Base-by-base conservation (phyloP, 345 rosid genomes). In the Pistacia integerrima region DNA sequence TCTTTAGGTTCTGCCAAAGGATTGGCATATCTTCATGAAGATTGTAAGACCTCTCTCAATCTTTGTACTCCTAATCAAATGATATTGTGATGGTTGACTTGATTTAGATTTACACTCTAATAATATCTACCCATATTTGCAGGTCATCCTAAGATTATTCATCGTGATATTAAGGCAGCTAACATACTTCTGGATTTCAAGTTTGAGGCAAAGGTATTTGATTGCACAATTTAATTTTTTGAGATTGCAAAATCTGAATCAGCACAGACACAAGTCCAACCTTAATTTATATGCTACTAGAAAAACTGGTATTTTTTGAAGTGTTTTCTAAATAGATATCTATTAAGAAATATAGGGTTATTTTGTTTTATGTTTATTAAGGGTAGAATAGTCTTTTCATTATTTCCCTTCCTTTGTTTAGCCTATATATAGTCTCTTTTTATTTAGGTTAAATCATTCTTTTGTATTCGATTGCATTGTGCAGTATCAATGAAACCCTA, bases 101-200 rank as follows among this genome's bases (percentile, higher is more conserved):
- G 13, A 28, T 49, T n/a, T 22, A 49, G 33, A 62, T 49, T 63
- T 36, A 52, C 30, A 18, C 41, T 22, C 17, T 28, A n/a, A 12
- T 52, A 18, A 38, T 57, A 11, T 61, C 33, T 54, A 18, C 51
- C 48, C 33, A 13, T 44, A 17, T 74, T 8, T 76, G 73, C 86
- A 94, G 98, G 98, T 79, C 90, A 90, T 84, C 99, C 99, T 12
- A 87, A 86, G 82, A 95, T 93, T 80, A 95, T 95, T 82, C 99
- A 95, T 74, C 91, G 99, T 57, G 98, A 95, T 79, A 95, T 95
- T 65, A 95, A 95, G 83, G 89, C 96, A 10, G 83, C 98, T 20
- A 95, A 95, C 55, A 95, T 95, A 69, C 90, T 95, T 35, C 61
- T 96, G 77, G 99, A 96, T 84, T 89, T 84, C 74, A 88, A 85